Base-by-base conservation (phyloP, 106 monocot genomes). In the Platanthera guangdongensis region DNA sequence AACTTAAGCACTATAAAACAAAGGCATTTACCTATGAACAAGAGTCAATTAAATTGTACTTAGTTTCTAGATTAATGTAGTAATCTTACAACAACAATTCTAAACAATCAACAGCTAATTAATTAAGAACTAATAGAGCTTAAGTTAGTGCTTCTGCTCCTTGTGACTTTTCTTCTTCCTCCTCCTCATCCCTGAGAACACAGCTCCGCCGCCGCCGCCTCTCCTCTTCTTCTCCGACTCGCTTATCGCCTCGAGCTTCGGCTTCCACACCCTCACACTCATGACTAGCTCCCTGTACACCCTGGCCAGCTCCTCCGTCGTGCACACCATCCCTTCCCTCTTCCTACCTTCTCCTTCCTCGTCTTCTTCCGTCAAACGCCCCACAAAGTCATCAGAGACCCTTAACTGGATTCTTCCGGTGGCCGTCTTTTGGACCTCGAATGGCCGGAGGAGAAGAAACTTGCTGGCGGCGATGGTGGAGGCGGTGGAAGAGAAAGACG, bases 261-360 rank as follows among this genome's bases (percentile, higher is more conserved):
- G 93, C 82, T 82, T 94, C 93, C 93, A 90, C 32, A 73, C 53
- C 57, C 45, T 79, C 16, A 50, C 22, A 67, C 62, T 85, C 47
- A 47, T 47, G 52, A 87, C 89, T 75, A 94, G 74, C 79, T 86
- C 78, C 86, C 70, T 80, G 75, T 92, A 94, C 51, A 92, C 94
- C 79, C 84, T 92, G 89, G 86, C 87, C 76, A 95, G 64, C 80
- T 74, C 87, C 75, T 53, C 87, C 8, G 70, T 84, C 4, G 60
- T 84, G 75, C 91, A 89, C 19, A 92, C 68, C 52, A 87, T 76
- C 48, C 12, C 70, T n/a, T 16, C 47, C 15, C 7, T 48, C 70
- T n/a, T 71, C 70, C 9, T 71, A n/a, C 6, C 47, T 6, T 48
- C 70, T 8, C 47, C 71, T 22, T 13, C 75, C 12, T 74, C 72